These are phyloP conservation scores for Musa schizocarpa DNA, from an alignment of 176 grass and related monocot species.

Conservation along the genomic window DNA sequence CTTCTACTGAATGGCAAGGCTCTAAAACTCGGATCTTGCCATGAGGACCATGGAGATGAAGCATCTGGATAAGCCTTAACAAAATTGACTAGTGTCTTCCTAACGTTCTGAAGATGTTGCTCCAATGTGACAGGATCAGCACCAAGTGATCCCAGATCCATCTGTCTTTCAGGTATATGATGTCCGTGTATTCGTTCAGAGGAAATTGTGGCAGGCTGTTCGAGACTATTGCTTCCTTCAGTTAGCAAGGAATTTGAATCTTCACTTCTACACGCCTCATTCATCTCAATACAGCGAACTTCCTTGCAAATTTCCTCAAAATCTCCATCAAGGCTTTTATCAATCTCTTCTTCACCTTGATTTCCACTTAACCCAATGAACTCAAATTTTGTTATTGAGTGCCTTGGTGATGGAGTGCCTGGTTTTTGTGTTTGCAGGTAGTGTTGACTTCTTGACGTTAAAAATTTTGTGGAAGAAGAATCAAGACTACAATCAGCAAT, in stretches of 20 bases:
- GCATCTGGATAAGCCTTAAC: conserved; percentile 24
- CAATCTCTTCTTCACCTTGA: conserved; percentile 26
- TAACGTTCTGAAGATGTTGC: conserved; percentile 83
- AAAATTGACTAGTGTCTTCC: conserved; percentile 46
- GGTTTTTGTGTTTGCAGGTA: conserved; percentile 25
- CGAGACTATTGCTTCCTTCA: conserved; percentile 35
- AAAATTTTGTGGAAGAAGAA: conserved; percentile 26
- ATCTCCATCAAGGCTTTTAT: conserved; percentile 41
- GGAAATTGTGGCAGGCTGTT: conserved; percentile 19
- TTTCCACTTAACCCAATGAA: conserved; percentile 38
- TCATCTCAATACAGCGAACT: conserved; percentile 72
- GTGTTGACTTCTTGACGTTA: conserved; percentile 17
- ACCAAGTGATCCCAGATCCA: conserved; percentile 9
- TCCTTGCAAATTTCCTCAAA: conserved; percentile 88
- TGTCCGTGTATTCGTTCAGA: conserved; percentile 13
- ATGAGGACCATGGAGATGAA: conserved; percentile 39
- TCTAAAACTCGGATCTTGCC: conserved; percentile 31
- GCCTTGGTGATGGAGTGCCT: conserved; percentile 14
- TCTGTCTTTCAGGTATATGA: conserved; percentile 22
- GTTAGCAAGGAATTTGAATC: conserved; percentile 28
- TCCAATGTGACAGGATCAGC: conserved; percentile 55
- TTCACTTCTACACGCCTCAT: conserved; percentile 33
- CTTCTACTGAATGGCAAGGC: conserved; percentile 53
- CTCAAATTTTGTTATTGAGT: conserved; percentile 44
- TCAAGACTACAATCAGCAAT: conserved; percentile 30